phyloP scores from a whole-genome alignment of 2,329 filamentous ascomycete species.

The Penicillium sp. region DNA sequence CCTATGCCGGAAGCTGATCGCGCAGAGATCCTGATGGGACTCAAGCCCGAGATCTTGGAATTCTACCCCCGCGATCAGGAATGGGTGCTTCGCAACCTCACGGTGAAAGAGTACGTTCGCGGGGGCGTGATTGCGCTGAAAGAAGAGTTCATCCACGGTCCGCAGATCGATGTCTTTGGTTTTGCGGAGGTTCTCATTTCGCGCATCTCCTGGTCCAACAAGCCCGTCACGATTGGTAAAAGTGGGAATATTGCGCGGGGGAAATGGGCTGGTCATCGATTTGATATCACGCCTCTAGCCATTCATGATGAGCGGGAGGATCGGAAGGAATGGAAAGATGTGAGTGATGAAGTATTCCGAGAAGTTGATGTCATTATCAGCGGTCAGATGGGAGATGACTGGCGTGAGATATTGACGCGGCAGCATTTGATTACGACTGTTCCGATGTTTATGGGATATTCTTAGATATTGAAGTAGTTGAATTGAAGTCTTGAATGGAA shows the following conservation, averaged over 20 bases:
- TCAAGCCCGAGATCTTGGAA: slow-evolving; percentile 13
- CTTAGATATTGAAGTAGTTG: neutral
- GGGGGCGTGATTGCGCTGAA: slow-evolving; percentile 25
- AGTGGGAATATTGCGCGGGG: slow-evolving; percentile 16
- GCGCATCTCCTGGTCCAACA: slow-evolving; percentile 25
- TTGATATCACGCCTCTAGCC: slow-evolving; percentile 25
- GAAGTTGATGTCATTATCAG: slow-evolving; percentile 20
- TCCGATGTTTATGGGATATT: neutral
- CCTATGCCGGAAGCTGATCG: slow-evolving; percentile 12
- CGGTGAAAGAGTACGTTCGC: slow-evolving; percentile 29
- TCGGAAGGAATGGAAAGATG: slow-evolving; percentile 21
- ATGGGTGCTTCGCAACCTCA: slow-evolving; percentile 33
- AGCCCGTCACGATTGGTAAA: slow-evolving; percentile 3
- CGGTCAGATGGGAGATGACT: slow-evolving; percentile 13
- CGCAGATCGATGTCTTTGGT: slow-evolving; percentile 24
- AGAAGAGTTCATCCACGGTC: slow-evolving; percentile 24
- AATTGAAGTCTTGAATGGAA: too few relatives aligned
- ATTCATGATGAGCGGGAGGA: slow-evolving; percentile 11
- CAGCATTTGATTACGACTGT: neutral
- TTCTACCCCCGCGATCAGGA: slow-evolving; percentile 26
- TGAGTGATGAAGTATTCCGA: slow-evolving; percentile 22
- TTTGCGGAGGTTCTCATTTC: slow-evolving; percentile 28
- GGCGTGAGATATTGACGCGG: slow-evolving; percentile 9
- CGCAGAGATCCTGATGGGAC: slow-evolving; percentile 14
- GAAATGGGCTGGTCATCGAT: slow-evolving; percentile 28